Conservation (phyloP, 192 early-diverging fungal species). For the Rhizophagus clarus region DNA sequence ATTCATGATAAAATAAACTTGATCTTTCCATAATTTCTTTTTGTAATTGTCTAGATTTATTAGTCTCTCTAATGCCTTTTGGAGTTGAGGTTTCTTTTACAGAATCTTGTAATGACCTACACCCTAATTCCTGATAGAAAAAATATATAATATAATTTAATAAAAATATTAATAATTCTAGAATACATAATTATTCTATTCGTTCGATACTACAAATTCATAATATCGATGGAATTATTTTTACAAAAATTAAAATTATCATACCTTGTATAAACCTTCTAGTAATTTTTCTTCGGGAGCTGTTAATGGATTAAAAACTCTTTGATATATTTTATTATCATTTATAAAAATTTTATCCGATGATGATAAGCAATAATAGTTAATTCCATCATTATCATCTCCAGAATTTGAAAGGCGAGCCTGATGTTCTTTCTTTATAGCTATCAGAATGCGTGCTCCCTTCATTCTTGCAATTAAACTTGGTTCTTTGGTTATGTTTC, state of each 20-base stretch:
- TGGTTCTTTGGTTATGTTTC: conserved; percentile 45
- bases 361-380: conserved; percentile 58
- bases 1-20: conserved; percentile 73
- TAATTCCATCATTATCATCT: conserved; percentile 48
- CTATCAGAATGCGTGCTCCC: conserved; percentile 63
- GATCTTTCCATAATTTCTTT: conserved; percentile 72
- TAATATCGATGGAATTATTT: too few species aligned
- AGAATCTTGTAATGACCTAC: conserved; percentile 63
- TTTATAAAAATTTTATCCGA: conserved; percentile 76
- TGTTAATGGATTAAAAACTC: conserved; percentile 74
- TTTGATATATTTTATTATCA: conserved; percentile 60
- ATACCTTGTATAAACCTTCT: conserved; percentile 62
- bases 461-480: conserved; percentile 62
- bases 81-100: conserved; percentile 59
- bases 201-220: too few species aligned
- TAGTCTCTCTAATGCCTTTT: conserved; percentile 50
- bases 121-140: conserved; percentile 52
- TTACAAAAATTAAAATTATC: conserved; percentile 50
- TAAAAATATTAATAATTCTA: too few species aligned
- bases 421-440: conserved; percentile 68
- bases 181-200: too few species aligned
- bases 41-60: conserved; percentile 55
- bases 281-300: conserved; percentile 71
- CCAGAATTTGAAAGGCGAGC: background rate
- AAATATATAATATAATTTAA: too few species aligned